A percentile compares a stretch with the other conserved stretches of the same genome.
Conservation (phyloP, 306 rosid species). For the Prunus salicina region DNA sequence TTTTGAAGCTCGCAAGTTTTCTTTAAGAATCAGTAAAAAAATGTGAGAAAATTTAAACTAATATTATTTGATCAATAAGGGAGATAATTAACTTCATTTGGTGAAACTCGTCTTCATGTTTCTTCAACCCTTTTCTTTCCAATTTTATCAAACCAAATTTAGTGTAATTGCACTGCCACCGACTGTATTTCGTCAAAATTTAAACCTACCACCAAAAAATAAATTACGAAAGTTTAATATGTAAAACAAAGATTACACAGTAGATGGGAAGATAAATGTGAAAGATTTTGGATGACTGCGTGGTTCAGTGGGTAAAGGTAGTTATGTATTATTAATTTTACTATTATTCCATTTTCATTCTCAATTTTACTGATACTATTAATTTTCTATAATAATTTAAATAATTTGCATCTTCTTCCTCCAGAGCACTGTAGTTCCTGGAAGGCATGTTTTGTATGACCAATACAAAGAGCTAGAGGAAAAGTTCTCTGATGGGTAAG, state of each 20-base stretch:
- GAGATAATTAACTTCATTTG: not conserved
- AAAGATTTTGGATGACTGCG: not conserved
- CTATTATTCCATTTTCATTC: not conserved
- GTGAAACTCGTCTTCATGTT: not conserved
- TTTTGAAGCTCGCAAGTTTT: not conserved
- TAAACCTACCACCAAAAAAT: not conserved
- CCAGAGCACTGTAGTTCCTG: conserved; percentile 79
- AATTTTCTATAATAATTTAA: not conserved
- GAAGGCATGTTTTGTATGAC: conserved; percentile 74
- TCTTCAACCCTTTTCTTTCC: conserved; percentile 2
- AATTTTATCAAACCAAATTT: not conserved
- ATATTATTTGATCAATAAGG: not conserved
- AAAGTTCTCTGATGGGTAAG: conserved; percentile 85
- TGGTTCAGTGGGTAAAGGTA: not conserved
- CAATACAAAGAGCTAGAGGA: conserved; percentile 68
- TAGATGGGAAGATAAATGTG: not conserved
- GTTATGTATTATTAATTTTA: not conserved
- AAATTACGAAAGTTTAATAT: not conserved
- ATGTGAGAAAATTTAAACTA: not conserved
- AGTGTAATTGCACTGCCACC: not conserved
- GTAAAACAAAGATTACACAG: not conserved
- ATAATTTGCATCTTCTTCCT: conserved; percentile 14
- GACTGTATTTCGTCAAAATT: not conserved
- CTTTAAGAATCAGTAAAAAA: not conserved
- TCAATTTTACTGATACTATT: not conserved